Base-by-base conservation (phyloP, 2,329 filamentous ascomycete species). In the Achaetomium macrosporum region DNA sequence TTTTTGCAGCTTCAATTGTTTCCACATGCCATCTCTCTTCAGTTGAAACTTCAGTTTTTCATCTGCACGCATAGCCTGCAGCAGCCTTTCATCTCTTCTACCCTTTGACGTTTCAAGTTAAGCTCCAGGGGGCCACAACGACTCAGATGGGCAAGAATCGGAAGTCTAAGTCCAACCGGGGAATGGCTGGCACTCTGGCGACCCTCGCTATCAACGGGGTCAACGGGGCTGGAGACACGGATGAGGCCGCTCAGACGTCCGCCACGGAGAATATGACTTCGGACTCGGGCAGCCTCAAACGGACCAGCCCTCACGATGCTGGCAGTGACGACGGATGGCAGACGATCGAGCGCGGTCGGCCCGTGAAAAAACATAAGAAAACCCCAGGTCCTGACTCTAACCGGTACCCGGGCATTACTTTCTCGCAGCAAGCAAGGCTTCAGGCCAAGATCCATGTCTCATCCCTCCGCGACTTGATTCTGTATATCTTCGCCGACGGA, bases 401-500 rank as follows among this genome's bases (percentile, higher is more conserved):
- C 54, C 79, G 78, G 60, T 85, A 85, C 65, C 82, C 82, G 39
- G 70, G 74, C 37, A 79, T 85, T 57, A 70, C 70, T 17, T 83
- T 85, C 61, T 79, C 80, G 16, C 66, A 74, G 59, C 78, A 75
- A 52, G 76, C 78, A 16, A 78, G 81, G 59, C 71, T 87, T 7
- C 77, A 83, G 60, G 74, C 76, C 56, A 82, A 81, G 68, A 78
- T 87, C 65, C 79, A 80, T 56, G 73, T 87, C 42, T 77, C 76
- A 55, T 79, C 83, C 56, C 66, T 87, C 48, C 82, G 84, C 62
- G 80, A 79, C 57, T 70, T 87, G 41, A 74, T 85, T 25, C 72
- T 85, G 11, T 87, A 87, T 67, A 76, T 87, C 53, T 80, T 85
- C 53, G 81, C 84, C 56, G 83, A 87, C 64, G 83, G 83, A 12